Conservation (phyloP, 768 basidiomycete genomes). For the Russula vinacea region DNA sequence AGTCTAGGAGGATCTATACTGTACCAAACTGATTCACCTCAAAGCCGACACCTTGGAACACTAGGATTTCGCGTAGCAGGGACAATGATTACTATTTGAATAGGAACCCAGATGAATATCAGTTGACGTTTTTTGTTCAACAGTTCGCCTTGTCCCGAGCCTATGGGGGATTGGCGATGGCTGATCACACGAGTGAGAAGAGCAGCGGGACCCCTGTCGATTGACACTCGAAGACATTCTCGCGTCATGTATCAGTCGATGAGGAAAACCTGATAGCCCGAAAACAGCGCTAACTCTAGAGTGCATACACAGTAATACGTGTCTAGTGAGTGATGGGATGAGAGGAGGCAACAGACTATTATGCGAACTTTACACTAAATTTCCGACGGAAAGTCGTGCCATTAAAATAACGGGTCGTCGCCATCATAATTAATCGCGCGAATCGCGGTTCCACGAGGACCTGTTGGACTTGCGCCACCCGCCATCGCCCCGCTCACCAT, state of each 20-base stretch:
- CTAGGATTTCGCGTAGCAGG: neutral
- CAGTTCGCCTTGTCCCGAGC: too few relatives aligned
- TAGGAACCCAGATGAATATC: neutral
- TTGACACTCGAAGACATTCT: too few relatives aligned
- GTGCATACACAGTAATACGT: neutral
- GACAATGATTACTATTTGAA: too few relatives aligned
- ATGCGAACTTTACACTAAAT: slow-evolving; percentile 15
- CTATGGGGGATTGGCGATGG: too few relatives aligned
- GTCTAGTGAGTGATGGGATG: slow-evolving; percentile 14
- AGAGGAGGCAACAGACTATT: neutral
- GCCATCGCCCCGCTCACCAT: slow-evolving; percentile 1
- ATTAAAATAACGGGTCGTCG: neutral
- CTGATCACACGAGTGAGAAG: too few relatives aligned
- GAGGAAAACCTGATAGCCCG: neutral
- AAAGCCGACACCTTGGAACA: neutral
- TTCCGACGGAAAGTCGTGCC: neutral
- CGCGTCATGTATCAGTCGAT: neutral
- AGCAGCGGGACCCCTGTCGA: too few relatives aligned
- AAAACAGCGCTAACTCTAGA: neutral
- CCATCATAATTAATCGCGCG: neutral
- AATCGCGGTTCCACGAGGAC: neutral
- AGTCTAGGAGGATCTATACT: neutral
- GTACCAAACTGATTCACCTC: too few relatives aligned
- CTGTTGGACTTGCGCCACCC: neutral
- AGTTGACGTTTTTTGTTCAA: too few relatives aligned